Evolutionary conservation across 352 stramenopile genomes (phyloP).

Genomic region (Globisporangium takayamanum): DNA sequence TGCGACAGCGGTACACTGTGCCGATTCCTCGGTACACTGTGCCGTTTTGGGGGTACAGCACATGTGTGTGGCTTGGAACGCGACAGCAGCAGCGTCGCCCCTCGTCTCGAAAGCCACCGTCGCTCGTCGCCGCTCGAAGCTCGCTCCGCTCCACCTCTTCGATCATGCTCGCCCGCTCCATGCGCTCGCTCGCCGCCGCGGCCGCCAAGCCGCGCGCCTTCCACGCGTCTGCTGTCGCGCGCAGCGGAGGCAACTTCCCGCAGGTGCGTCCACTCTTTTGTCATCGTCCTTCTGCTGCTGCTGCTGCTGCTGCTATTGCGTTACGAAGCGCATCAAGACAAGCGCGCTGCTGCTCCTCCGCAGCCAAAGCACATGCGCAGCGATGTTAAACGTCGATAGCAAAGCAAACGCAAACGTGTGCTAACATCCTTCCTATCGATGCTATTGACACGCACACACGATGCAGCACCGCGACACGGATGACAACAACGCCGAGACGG

Average conservation of each 20-base stretch:
- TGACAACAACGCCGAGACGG: slow-evolving; percentile 94
- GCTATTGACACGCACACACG: neutral
- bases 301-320: neutral
- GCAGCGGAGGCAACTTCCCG: slow-evolving; percentile 27
- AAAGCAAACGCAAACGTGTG: neutral
- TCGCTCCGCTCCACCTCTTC: neutral
- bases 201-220: slow-evolving; percentile 27
- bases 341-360: neutral
- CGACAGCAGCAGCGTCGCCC: neutral
- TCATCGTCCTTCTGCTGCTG: neutral
- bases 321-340: neutral
- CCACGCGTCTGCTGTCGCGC: slow-evolving; percentile 39
- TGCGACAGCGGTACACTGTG: slow-evolving; percentile 1
- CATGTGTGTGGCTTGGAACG: neutral
- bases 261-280: slow-evolving; percentile 10
- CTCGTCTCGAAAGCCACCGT: slow-evolving; percentile 1
- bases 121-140: neutral
- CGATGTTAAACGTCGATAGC: neutral
- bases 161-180: slow-evolving; percentile 53
- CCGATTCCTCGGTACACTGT: neutral
- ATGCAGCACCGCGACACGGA: slow-evolving; percentile 92
- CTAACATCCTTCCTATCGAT: neutral
- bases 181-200: slow-evolving; percentile 34
- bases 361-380: no score
- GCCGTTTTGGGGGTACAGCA: neutral